phyloP scores from a whole-genome alignment of 2,329 filamentous ascomycete genomes.

The Cladophialophora psammophila region DNA sequence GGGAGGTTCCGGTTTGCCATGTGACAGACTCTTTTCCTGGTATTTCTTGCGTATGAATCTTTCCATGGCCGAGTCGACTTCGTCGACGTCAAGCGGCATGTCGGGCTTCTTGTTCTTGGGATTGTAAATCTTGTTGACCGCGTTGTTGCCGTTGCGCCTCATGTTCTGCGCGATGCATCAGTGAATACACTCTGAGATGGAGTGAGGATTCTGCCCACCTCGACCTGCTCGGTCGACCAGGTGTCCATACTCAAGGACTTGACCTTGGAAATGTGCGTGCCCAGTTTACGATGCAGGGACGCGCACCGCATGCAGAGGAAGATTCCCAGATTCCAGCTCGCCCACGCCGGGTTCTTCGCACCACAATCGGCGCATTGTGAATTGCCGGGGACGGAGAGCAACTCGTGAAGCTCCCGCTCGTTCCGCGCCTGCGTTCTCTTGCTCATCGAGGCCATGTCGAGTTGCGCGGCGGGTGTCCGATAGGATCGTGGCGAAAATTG shows the following conservation, averaged over 20 bases:
- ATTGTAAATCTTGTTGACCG: slow-evolving; percentile 90
- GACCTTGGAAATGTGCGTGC: slow-evolving; percentile 97
- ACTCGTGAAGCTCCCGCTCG: slow-evolving; percentile 87
- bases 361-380: slow-evolving; percentile 93
- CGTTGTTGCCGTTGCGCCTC: slow-evolving; percentile 86
- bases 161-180: slow-evolving; percentile 71
- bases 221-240: slow-evolving; percentile 94
- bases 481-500: slow-evolving; percentile 11
- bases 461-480: slow-evolving; percentile 5
- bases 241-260: slow-evolving; percentile 99
- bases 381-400: slow-evolving; percentile 89
- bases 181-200: slow-evolving; percentile 21
- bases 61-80: slow-evolving; percentile 93
- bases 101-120: slow-evolving; percentile 81
- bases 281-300: slow-evolving; percentile 91
- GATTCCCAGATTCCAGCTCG: slow-evolving; percentile 97
- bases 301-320: slow-evolving; percentile 99
- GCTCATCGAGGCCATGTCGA: slow-evolving; percentile 77
- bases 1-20: slow-evolving; percentile 53
- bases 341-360: slow-evolving; percentile 93
- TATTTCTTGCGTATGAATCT: slow-evolving; percentile 96
- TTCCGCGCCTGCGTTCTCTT: slow-evolving; percentile 99
- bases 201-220: slow-evolving; percentile 62
- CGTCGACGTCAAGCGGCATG: slow-evolving; percentile 87
- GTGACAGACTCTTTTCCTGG: slow-evolving; percentile 67